Base-by-base conservation (phyloP, 352 stramenopile genomes). In the Globisporangium apiculatum region DNA sequence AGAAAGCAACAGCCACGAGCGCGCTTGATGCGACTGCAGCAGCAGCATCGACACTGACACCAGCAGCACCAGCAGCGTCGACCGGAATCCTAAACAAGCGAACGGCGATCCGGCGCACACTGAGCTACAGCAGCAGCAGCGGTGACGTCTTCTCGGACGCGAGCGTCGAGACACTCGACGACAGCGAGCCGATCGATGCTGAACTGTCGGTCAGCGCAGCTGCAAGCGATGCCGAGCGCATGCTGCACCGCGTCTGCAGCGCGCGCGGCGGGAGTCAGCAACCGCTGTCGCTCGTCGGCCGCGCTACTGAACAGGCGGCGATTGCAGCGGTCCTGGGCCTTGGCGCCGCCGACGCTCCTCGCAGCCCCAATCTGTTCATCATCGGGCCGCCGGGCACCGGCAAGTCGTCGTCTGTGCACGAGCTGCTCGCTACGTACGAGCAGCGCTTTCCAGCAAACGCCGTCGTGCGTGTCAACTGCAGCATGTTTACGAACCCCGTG, bases 351-450 rank as follows among this genome's bases (percentile, higher is more conserved):
- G 49, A 10, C 3, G 11, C 47, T 14, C 35, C 51, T 0, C 11
- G 37, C 5, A 53, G 57, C 7, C 55, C 63, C 17, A 79, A 70
- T 60, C 46, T 88, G 45, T 90, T 88, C 58, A 72, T 90, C 54
- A 73, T 90, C 55, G 79, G 79, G 0, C 75, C 79, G 8, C 80
- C 80, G 2, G 77, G 80, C 45, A 87, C 80, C 2, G 80, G 80
- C 62, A 90, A 90, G 54, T 86, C 72, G 17, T 86, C 77, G 31
- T 86, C 66, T 0, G 73, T 90, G 10, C 68, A 73, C 8, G 53
- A 75, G 51, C 52, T 86, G 17, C 58, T 80, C 3, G 37, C n/a
- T 0, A 58, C 75, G 53, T 82, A 72, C 24, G 47, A 63, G 61
- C 43, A 54, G 10, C 48, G 46, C n/a, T 50, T 47, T 42, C 36